phyloP scores from a whole-genome alignment of 2,329 filamentous ascomycete genomes.

The Claviceps maximensis region DNA sequence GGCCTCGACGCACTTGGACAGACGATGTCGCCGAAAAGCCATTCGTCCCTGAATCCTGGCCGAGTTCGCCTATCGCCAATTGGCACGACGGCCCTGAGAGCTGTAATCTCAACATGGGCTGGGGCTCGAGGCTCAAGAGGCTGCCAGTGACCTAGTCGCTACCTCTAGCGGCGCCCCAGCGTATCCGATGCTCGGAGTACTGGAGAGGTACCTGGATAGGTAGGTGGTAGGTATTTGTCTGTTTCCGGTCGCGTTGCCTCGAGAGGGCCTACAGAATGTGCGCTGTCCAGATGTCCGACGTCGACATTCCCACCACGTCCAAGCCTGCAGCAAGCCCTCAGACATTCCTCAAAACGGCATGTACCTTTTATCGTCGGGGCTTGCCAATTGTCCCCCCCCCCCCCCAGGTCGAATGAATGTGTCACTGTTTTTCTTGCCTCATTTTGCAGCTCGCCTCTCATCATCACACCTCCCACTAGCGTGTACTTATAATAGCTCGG shows the following conservation, averaged over 20 bases:
- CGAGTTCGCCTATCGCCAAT: slow-evolving; percentile 1
- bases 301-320: neutral
- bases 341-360: neutral
- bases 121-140: neutral
- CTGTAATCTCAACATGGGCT: slow-evolving; percentile 4
- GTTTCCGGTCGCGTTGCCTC: neutral
- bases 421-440: neutral
- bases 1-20: neutral
- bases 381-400: neutral
- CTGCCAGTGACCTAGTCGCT: neutral
- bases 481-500: neutral
- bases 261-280: neutral
- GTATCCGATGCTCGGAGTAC: neutral
- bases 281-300: neutral
- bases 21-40: slow-evolving; percentile 1
- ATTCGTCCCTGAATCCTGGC: neutral
- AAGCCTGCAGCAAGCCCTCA: neutral
- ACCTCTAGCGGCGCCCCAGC: neutral
- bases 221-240: neutral
- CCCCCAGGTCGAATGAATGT: too few species aligned
- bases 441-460: neutral
- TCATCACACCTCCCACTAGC: neutral
- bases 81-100: neutral
- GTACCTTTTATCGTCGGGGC: neutral
- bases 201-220: neutral